Conservation (phyloP, 495 filamentous ascomycete genomes). For the Podospora conica region DNA sequence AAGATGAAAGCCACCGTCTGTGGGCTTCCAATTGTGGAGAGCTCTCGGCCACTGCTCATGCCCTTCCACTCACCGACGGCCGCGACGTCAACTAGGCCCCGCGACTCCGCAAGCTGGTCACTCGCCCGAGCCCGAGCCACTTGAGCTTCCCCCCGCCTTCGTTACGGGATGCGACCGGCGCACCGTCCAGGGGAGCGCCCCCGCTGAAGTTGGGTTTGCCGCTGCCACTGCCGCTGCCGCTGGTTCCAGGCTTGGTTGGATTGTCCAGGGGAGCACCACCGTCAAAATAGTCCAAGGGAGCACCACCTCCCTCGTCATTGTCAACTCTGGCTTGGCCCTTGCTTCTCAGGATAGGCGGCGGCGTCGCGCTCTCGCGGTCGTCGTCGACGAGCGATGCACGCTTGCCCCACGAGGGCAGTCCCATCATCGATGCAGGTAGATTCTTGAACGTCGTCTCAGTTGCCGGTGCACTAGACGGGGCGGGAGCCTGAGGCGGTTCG, state of each 20-base stretch:
- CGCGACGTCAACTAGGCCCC: constrained; percentile 18
- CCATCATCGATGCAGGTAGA: constrained; percentile 19
- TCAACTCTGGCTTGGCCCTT: constrained; percentile 20
- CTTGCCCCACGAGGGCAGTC: constrained; percentile 27
- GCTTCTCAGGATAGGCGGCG: constrained; percentile 41
- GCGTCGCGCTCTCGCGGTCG: constrained; percentile 34
- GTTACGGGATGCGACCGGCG: neutral
- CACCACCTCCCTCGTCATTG: constrained; percentile 20
- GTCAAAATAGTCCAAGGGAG: constrained; percentile 6
- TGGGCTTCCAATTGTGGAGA: neutral
- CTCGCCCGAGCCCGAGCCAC: constrained; percentile 35
- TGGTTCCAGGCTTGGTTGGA: neutral
- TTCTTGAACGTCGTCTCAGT: constrained; percentile 31
- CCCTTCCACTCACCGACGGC: neutral
- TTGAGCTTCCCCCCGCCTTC: constrained; percentile 30
- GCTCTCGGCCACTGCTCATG: neutral
- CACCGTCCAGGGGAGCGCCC: constrained; percentile 22
- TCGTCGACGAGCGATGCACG: constrained; percentile 24
- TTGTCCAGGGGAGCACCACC: constrained; percentile 6
- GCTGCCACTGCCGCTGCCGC: neutral
- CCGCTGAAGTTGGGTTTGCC: constrained; percentile 14
- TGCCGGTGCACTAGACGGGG: constrained; percentile 28
- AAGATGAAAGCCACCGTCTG: neutral
- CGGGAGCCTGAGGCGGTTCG: constrained; percentile 6
- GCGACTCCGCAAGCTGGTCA: constrained; percentile 30